Conservation (phyloP, 2,329 filamentous ascomycete genomes). For the Aspergillaceae sp. region DNA sequence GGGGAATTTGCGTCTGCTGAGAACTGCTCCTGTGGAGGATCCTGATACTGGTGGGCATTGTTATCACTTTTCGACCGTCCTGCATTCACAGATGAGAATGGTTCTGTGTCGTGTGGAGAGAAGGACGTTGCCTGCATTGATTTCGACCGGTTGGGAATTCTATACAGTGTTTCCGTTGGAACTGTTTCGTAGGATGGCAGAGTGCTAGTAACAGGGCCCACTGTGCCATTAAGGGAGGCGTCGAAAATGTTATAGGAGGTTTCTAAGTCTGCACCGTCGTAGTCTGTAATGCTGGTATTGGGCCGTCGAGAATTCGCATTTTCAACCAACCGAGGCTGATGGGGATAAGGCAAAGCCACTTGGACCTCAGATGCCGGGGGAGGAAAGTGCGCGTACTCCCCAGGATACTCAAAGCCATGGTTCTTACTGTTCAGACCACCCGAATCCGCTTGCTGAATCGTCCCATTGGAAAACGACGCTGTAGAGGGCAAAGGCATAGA, state of each 20-base stretch:
- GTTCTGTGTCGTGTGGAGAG: slow-evolving; percentile 34
- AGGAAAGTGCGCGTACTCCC: neutral
- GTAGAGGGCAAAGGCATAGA: slow-evolving; percentile 6
- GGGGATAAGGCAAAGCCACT: no score
- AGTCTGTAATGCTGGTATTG: neutral
- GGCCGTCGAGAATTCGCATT: no score
- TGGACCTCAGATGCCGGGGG: neutral
- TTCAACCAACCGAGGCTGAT: no score
- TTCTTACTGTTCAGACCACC: neutral
- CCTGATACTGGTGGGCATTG: slow-evolving; percentile 2
- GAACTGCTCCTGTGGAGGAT: slow-evolving; percentile 2
- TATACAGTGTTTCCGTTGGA: slow-evolving; percentile 5
- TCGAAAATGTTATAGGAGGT: slow-evolving; percentile 18
- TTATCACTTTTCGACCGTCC: slow-evolving; percentile 17
- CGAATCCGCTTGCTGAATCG: no score
- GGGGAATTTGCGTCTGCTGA: slow-evolving; percentile 14
- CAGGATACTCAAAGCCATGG: neutral
- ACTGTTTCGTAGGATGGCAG: slow-evolving; percentile 2
- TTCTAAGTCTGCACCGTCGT: slow-evolving; percentile 6
- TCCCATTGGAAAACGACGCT: neutral
- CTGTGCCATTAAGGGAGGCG: slow-evolving; percentile 4
- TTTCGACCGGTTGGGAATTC: slow-evolving; percentile 14
- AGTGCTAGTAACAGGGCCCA: slow-evolving; percentile 1
- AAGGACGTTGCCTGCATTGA: slow-evolving; percentile 17
- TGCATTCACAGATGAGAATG: slow-evolving; percentile 27